A percentile compares a stretch with the other conserved stretches of the same genome.
Evolutionary conservation across 495 filamentous ascomycete genomes (phyloP).

Genomic region (Collariella sp.): DNA sequence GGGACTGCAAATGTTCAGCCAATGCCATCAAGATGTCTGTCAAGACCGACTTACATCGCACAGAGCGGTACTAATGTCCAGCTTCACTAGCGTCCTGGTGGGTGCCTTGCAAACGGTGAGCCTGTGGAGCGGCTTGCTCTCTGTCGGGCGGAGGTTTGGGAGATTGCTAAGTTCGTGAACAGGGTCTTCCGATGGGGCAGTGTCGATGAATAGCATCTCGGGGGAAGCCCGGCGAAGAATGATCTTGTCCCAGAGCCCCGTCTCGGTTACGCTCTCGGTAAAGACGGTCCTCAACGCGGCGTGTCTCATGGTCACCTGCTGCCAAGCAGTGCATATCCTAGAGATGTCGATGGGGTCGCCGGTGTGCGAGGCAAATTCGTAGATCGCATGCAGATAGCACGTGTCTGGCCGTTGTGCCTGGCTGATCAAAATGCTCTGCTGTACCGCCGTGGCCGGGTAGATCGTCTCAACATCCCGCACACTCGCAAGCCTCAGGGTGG

Average conservation of each 20-base stretch:
- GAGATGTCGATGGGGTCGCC: constrained; percentile 33
- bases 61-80: constrained; percentile 39
- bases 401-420: constrained; percentile 47
- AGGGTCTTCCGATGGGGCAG: constrained; percentile 31
- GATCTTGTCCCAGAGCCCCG: constrained; percentile 35
- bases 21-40: no score
- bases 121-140: constrained; percentile 36
- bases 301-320: constrained; percentile 32
- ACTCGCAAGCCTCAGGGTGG: constrained; percentile 39
- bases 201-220: constrained; percentile 42
- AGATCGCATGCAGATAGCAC: constrained; percentile 55
- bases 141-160: constrained; percentile 26
- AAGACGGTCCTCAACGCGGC: constrained; percentile 38
- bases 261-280: constrained; percentile 33
- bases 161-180: constrained; percentile 36
- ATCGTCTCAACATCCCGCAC: constrained; percentile 40
- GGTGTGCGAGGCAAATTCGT: constrained; percentile 43
- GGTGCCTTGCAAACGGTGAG: constrained; percentile 38
- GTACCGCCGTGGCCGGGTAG: constrained; percentile 60
- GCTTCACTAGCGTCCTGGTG: constrained; percentile 36
- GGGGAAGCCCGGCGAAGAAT: constrained; percentile 35
- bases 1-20: constrained; percentile 19
- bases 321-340: constrained; percentile 39
- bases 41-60: constrained; percentile 27
- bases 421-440: constrained; percentile 58